Percentiles rank a stretch among this genome's conserved stretches.
Evolutionary conservation across 768 basidiomycete genomes (phyloP).

Genomic region (Trametes villosa): DNA sequence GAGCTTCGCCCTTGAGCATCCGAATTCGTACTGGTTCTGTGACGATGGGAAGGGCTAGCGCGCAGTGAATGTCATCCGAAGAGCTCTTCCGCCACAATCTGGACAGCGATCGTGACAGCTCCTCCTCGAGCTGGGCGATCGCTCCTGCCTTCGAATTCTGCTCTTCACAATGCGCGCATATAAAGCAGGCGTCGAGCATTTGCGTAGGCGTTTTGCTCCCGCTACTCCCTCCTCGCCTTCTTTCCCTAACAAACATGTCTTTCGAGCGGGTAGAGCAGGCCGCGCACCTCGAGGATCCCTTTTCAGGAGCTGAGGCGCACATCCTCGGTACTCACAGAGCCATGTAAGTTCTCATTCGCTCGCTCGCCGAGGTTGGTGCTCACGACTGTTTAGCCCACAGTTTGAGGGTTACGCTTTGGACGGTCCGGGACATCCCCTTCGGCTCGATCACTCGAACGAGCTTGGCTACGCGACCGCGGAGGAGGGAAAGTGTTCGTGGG

Average conservation of each 20-base stretch:
- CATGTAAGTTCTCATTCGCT: no score
- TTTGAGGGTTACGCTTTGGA: no score
- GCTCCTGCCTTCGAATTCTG: background rate
- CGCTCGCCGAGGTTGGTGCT: no score
- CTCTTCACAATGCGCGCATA: constrained; percentile 12
- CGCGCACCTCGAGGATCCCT: background rate
- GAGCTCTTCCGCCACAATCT: background rate
- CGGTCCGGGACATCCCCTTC: no score
- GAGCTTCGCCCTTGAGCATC: background rate
- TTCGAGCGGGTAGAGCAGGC: constrained; percentile 20
- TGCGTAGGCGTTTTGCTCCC: constrained; percentile 7
- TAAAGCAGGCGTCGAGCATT: background rate
- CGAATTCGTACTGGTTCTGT: background rate
- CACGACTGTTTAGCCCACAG: no score
- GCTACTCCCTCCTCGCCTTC: constrained; percentile 18
- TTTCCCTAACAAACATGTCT: constrained; percentile 32
- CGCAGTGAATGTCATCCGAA: background rate
- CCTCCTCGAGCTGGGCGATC: background rate
- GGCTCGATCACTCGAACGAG: no score
- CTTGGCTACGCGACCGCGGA: no score
- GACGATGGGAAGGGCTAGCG: background rate
- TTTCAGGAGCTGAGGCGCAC: no score
- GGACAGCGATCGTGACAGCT: constrained; percentile 5
- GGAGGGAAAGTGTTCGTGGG: no score
- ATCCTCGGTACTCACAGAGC: no score